These are phyloP conservation scores for Ceratobasidium sp. DNA, from an alignment of 1,284 basidiomycete genomes.

Conservation along the genomic window DNA sequence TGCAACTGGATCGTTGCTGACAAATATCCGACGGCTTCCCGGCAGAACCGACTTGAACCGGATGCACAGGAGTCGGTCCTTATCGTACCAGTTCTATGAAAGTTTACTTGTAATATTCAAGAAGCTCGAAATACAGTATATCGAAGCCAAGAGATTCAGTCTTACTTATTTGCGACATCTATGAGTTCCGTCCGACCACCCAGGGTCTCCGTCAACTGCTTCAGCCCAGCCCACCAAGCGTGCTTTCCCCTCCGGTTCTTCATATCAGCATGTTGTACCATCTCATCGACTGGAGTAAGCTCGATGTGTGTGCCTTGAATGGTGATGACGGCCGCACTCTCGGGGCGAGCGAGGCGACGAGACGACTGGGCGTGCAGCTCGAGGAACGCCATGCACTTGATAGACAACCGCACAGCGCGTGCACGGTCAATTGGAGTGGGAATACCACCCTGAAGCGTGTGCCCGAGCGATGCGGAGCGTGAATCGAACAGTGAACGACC, in stretches of 20 bases:
- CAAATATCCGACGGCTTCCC: too few relatives aligned
- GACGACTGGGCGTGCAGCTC: conserved; percentile 75
- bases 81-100: too few relatives aligned
- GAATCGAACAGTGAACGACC: conserved; percentile 93
- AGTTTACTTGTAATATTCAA: neutral
- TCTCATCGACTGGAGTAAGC: conserved; percentile 86
- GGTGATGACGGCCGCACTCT: conserved; percentile 90
- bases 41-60: too few relatives aligned
- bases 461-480: conserved; percentile 91
- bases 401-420: conserved; percentile 87
- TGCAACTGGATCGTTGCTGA: too few relatives aligned
- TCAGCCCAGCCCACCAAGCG: conserved; percentile 83
- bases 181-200: conserved; percentile 51
- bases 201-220: conserved; percentile 77
- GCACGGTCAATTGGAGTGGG: conserved; percentile 95
- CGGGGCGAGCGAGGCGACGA: conserved; percentile 59
- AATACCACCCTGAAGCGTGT: conserved; percentile 94
- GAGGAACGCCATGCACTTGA: conserved; percentile 95
- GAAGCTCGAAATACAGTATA: neutral
- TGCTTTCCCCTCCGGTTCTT: conserved; percentile 84
- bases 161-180: conserved; percentile 17
- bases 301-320: conserved; percentile 83
- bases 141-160: neutral
- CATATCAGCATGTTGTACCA: conserved; percentile 90
- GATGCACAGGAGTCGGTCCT: too few relatives aligned